These are phyloP conservation scores for Saprolegnia diclina DNA, from an alignment of 352 stramenopile species.

Conservation along the genomic window DNA sequence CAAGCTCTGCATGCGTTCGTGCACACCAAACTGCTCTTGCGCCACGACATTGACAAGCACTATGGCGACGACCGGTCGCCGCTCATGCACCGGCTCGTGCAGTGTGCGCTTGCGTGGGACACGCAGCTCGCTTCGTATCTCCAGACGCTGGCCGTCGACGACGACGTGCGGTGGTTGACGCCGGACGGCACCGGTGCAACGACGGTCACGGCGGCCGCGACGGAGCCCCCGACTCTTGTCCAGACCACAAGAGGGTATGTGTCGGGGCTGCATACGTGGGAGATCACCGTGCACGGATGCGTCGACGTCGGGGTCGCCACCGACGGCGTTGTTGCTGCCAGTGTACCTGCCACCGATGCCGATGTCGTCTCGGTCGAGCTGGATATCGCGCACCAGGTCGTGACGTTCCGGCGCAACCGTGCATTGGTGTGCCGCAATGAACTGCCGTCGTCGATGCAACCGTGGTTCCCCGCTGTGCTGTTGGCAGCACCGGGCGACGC, in stretches of 20 bases:
- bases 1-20: conserved; percentile 27
- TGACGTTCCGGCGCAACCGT: neutral
- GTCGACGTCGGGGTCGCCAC: no score
- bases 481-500: conserved; percentile 2
- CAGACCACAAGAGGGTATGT: no score
- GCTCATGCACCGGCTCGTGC: conserved; percentile 4
- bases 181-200: neutral
- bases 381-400: neutral
- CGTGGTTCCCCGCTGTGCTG: neutral
- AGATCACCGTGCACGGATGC: no score
- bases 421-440: neutral
- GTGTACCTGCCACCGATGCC: no score
- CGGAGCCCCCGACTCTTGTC: no score
- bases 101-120: conserved; percentile 7
- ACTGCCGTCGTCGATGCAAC: neutral
- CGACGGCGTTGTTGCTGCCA: no score
- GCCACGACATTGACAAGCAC: conserved; percentile 38
- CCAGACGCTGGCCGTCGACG: no score
- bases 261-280: no score
- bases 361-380: neutral
- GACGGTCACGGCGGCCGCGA: no score
- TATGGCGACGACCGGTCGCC: conserved; percentile 9
- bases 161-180: no score
- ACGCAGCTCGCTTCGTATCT: neutral
- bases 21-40: conserved; percentile 44